Evolutionary conservation across 2,329 filamentous ascomycete genomes (phyloP).

Genomic region (Pseudocercospora pini-densiflorae): DNA sequence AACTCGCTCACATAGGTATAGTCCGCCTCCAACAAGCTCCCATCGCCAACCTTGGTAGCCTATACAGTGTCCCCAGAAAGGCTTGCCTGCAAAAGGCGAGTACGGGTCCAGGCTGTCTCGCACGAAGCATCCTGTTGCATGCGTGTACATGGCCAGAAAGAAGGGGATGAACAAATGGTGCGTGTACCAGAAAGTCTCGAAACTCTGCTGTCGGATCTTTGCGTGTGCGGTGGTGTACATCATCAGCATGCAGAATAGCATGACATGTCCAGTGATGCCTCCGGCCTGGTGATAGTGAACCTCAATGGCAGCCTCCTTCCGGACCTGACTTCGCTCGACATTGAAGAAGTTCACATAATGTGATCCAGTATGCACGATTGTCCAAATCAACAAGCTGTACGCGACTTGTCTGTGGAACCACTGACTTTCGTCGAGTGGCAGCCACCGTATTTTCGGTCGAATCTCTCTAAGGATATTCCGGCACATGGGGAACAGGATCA

Average conservation of each 20-base stretch:
- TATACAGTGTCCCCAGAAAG: conserved; percentile 91
- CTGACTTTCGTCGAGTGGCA: conserved; percentile 93
- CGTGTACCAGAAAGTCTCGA: conserved; percentile 99
- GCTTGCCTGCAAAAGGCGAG: conserved; percentile 81
- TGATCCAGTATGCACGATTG: conserved; percentile 72
- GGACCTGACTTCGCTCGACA: conserved; percentile 82
- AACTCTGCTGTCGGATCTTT: conserved; percentile 94
- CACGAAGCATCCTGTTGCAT: conserved; percentile 95
- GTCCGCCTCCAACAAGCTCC: conserved; percentile 83
- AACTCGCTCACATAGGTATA: conserved; percentile 86
- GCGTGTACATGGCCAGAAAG: conserved; percentile 89
- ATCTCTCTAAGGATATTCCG: conserved; percentile 83
- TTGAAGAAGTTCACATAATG: conserved; percentile 99
- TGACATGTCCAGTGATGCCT: conserved; percentile 93
- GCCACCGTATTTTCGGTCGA: conserved; percentile 82
- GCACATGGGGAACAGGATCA: conserved; percentile 95
- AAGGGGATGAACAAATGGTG: conserved; percentile 99
- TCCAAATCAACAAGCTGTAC: conserved; percentile 85
- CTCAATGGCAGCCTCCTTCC: conserved; percentile 78
- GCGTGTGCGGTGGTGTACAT: conserved; percentile 97
- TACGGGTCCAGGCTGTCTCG: conserved; percentile 73
- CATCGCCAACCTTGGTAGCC: conserved; percentile 97
- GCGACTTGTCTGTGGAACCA: conserved; percentile 98
- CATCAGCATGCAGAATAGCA: conserved; percentile 98
- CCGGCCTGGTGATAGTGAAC: conserved; percentile 91